Percentiles rank a stretch among this genome's conserved stretches.
phyloP scores from a whole-genome alignment of 148 eudicot genomes.

The Amaranthus cruentus region DNA sequence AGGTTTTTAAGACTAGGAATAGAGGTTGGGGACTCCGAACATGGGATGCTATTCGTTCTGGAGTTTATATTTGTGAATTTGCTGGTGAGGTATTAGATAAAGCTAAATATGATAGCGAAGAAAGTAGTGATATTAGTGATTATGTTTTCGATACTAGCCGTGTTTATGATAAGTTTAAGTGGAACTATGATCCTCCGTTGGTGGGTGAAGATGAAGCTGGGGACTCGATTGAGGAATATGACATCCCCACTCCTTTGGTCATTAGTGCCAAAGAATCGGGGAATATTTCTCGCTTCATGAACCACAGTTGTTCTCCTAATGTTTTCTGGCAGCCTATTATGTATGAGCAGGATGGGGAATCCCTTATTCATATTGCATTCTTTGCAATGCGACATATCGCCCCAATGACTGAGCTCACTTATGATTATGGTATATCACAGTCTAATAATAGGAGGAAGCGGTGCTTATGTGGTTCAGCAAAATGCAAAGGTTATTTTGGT shows the following conservation, averaged over 20 bases:
- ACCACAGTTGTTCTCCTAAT: conserved; percentile 90
- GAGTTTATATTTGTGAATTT: conserved; percentile 69
- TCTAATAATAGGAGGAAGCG: conserved; percentile 55
- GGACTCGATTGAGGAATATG: conserved; percentile 29
- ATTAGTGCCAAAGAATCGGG: conserved; percentile 74
- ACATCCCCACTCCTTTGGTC: conserved; percentile 45
- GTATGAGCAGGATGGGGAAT: conserved; percentile 53
- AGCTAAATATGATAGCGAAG: conserved; percentile 37
- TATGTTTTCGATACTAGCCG: conserved; percentile 79
- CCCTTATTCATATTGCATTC: conserved; percentile 65
- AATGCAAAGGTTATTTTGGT: conserved; percentile 81
- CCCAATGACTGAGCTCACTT: conserved; percentile 88
- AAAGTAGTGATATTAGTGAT: conserved; percentile 40
- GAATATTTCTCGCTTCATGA: conserved; percentile 86
- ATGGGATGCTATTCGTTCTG: conserved; percentile 77
- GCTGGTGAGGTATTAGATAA: conserved; percentile 71
- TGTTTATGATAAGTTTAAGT: conserved; percentile 39
- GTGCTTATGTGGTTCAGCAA: conserved; percentile 69
- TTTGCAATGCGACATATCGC: conserved; percentile 79
- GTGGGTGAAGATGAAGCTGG: conserved; percentile 28
- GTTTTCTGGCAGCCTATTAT: conserved; percentile 82
- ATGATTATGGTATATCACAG: conserved; percentile 66
- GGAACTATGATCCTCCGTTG: conserved; percentile 44
- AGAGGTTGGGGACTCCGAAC: conserved; percentile 86
- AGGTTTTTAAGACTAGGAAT: conserved; percentile 80